Percentiles rank a stretch among this genome's conserved stretches.
phyloP scores from a whole-genome alignment of 2,329 filamentous ascomycete species.

The Ceratocystis lukuohia region DNA sequence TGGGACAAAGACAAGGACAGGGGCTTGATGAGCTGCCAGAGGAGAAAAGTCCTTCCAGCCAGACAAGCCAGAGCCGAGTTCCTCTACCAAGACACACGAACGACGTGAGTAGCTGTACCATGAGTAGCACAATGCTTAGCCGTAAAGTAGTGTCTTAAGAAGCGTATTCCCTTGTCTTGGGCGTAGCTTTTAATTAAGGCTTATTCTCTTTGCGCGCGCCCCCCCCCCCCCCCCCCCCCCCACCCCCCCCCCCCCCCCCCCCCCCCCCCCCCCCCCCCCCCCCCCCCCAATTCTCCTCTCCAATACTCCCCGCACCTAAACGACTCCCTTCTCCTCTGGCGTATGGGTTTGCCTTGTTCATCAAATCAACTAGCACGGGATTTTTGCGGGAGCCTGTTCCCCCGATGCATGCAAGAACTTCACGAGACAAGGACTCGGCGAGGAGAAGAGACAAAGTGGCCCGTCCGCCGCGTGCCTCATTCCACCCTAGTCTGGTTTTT shows the following conservation, averaged over 20 bases:
- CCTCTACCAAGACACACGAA: background rate
- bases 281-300: background rate
- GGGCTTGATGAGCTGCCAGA: conserved; percentile 1
- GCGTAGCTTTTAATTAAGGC: background rate
- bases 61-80: background rate
- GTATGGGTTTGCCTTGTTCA: background rate
- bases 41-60: background rate
- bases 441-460: background rate
- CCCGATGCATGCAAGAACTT: background rate
- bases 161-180: background rate
- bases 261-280: too few species aligned
- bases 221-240: too few species aligned
- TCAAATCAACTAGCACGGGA: background rate
- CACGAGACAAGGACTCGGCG: background rate
- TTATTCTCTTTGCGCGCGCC: background rate
- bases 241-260: too few species aligned
- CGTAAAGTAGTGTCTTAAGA: background rate
- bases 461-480: too few species aligned
- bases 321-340: background rate
- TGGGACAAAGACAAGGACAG: background rate
- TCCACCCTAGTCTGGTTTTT: too few species aligned
- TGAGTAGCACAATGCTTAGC: background rate
- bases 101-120: background rate
- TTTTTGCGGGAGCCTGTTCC: background rate
- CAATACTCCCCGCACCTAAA: background rate